Percentiles rank a stretch among this genome's conserved stretches.
Evolutionary conservation across 441 rosid species (phyloP).

Genomic region (Biscutella laevigata): DNA sequence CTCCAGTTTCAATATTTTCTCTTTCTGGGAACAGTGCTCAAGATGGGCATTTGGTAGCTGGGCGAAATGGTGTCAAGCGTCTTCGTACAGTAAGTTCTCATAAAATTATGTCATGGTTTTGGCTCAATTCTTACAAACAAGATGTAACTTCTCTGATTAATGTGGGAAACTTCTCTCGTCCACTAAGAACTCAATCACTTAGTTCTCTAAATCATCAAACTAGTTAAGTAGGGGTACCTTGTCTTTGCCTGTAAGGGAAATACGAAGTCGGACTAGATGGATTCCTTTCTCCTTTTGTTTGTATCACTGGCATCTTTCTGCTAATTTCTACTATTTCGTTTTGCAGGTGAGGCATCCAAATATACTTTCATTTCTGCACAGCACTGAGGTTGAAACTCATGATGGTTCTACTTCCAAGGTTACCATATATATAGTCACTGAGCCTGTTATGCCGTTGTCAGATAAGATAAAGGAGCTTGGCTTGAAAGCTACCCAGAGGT

Average conservation of each 20-base stretch:
- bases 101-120: too few species aligned
- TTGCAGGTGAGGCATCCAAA: constrained; percentile 96
- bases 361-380: constrained; percentile 83
- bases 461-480: constrained; percentile 94
- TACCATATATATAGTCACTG: constrained; percentile 87
- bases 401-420: constrained; percentile 66
- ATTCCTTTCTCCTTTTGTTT: neutral
- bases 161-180: neutral
- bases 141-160: neutral
- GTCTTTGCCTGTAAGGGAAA: neutral
- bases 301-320: constrained; percentile 1
- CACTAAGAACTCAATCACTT: neutral
- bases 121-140: neutral
- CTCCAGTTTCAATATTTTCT: constrained; percentile 77
- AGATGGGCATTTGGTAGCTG: constrained; percentile 88
- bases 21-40: constrained; percentile 71
- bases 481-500: constrained; percentile 89
- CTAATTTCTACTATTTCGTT: constrained; percentile 8
- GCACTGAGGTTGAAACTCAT: constrained; percentile 76
- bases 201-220: neutral
- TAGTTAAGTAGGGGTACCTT: neutral
- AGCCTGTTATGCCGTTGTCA: constrained; percentile 87
- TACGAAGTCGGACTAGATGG: too few species aligned
- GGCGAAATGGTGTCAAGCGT: constrained; percentile 90
- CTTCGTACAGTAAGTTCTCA: constrained; percentile 76